Evolutionary conservation across 2,329 filamentous ascomycete species (phyloP), one percentile per base, ranked within the genome.

Genomic region (Pseudocercospora vitis): DNA sequence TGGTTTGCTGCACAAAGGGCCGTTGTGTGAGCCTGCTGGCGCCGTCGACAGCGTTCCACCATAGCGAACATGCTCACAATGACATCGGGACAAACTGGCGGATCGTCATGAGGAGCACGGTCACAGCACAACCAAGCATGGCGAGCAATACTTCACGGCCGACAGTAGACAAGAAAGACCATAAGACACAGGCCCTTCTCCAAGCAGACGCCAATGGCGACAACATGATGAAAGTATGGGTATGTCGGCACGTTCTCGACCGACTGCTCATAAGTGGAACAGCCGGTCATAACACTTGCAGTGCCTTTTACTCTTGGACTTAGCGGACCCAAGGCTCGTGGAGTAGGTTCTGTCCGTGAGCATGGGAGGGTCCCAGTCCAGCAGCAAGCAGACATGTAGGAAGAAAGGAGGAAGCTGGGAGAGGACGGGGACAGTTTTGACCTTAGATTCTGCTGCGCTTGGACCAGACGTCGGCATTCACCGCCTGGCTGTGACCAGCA

Each of bases 131-230:
- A 45, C 11, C 21, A 24, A 1, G n/a, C 24, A 28, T 28, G 9
- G 26, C 21, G 23, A 12, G 18, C 42, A 45, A 14, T 3, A 24
- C 37, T 4, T 7, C 21, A 21, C 7, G 11, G 18, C 21, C 16
- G 33, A 19, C 14, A 24, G 37, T 24, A 7, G 12, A 42, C 37
- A 42, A 42, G 24, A 21, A 14, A 14, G 26, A 11, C 24, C 16
- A 14, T 14, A 21, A n/a, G 26, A 11, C 6, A 23, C 23, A 49
- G 46, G 23, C 33, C 39, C 46, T 49, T 49, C 46, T 49, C 46
- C 46, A 49, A 49, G 46, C 46, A 28, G 33, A 19, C 24, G 46
- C 46, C n/a, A 37, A 24, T 6, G n/a, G 46, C 46, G 24, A 49
- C 33, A 29, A 37, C 46, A 39, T 49, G 46, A 49, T 49, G 47